Base-by-base conservation (phyloP, 1,284 basidiomycete species). In the Ustilago nuda region DNA sequence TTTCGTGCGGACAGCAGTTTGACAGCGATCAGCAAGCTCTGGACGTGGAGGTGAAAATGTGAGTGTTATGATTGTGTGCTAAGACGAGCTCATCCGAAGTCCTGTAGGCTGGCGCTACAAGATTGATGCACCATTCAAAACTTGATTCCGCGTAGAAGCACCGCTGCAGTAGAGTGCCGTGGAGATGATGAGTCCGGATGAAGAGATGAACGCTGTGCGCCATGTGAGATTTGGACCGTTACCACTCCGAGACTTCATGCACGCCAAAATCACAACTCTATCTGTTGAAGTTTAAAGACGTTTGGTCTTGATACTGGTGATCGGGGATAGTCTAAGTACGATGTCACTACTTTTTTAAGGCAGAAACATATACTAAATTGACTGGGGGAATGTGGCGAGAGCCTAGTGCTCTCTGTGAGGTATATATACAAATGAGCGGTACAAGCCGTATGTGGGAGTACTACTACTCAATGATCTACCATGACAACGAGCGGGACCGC, bases 181-280 rank as follows among this genome's bases (percentile, higher is more conserved):
- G n/a, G 15, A 41, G 15, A 19, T 19, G n/a, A 19, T 8, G 43
- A 6, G 23, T 27, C 23, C 43, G 43, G 43, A 45, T 19, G 43
- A 19, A 7, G n/a, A 45, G 1, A 7, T 8, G n/a, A 19, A 19
- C n/a, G n/a, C 7, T 17, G n/a, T 45, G 7, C 43, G n/a, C 15
- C 43, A 45, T 7, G n/a, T 45, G 43, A 45, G 43, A 45, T 19
- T 45, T 45, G 43, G 2, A 45, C 43, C 7, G 43, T 19, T 19
- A 19, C 15, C 43, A 45, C 43, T 45, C n/a, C 43, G 43, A 17
- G 43, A 19, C 17, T 45, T 19, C 23, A 45, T 45, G 43, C 43
- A 45, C 19, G 43, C 11, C 43, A 8, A 45, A 45, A 45, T 45
- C n/a, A 19, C 43, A 45, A 45, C 43, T 45, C 43, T 45, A 45